Percentiles rank a stretch among this genome's conserved stretches.
These are phyloP conservation scores for Ananas comosus DNA, from an alignment of 176 grass and related monocot genomes.

Conservation along the genomic window DNA sequence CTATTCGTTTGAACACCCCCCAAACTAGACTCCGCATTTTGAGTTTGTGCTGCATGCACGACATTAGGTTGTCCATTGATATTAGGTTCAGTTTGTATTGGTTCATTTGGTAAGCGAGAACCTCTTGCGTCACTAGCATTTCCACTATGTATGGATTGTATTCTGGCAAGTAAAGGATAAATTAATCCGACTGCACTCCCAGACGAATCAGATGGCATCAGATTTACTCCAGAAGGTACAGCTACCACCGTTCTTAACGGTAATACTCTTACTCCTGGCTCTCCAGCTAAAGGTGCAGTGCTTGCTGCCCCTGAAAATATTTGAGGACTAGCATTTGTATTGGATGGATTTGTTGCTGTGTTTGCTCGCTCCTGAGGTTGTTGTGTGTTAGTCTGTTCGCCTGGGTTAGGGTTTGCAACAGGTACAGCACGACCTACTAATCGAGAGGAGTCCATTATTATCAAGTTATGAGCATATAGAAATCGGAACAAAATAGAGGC, in stretches of 20 bases:
- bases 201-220: constrained; percentile 29
- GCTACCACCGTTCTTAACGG: constrained; percentile 71
- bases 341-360: constrained; percentile 35
- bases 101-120: constrained; percentile 31
- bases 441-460: constrained; percentile 30
- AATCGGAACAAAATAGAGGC: constrained; percentile 1
- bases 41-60: constrained; percentile 31
- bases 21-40: constrained; percentile 4
- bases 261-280: constrained; percentile 65
- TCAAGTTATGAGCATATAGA: constrained; percentile 14
- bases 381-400: constrained; percentile 38
- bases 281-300: constrained; percentile 46
- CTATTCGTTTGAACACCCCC: constrained; percentile 4
- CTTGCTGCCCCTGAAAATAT: constrained; percentile 40
- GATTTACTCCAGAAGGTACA: constrained; percentile 53
- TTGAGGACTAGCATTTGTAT: constrained; percentile 33
- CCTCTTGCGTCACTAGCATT: constrained; percentile 42
- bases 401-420: constrained; percentile 44
- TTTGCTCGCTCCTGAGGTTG: constrained; percentile 39
- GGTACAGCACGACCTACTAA: constrained; percentile 50
- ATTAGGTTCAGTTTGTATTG: constrained; percentile 31
- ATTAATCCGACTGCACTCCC: constrained; percentile 45
- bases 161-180: constrained; percentile 56
- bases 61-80: constrained; percentile 38
- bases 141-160: constrained; percentile 39